Base-by-base conservation (phyloP, 2,329 filamentous ascomycete genomes). In the Shiraia sp. region DNA sequence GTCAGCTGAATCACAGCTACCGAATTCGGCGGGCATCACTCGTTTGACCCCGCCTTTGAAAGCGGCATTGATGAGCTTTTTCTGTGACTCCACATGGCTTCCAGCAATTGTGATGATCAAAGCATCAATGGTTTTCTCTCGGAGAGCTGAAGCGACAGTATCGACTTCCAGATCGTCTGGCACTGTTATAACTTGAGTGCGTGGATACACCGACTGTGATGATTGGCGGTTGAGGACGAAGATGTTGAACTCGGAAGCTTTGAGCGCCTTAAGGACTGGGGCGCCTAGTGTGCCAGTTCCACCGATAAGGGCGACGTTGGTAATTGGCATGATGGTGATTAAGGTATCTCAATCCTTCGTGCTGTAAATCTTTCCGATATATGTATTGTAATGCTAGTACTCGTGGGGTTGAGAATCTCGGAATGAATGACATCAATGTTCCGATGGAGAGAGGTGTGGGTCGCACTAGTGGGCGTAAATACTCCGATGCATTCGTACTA, bases 21-120 rank as follows among this genome's bases (percentile, higher is more conserved):
- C 76, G 47, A 79, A 87, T 42, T 87, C 84, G 13, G 80, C 79
- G 1, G 82, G 81, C 6, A 84, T 79, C 49, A 83, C 80, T 4
- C 81, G 74, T 47, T 77, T 77, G 4, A 86, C 81, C 1, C 80
- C 79, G 1, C 78, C 79, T 2, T 74, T 72, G 32, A 80, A 69
- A 6, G 81, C 78, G 1, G 83, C 83, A 17, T 85, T 76, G 35
- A 85, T 73, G 15, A 86, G 70, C 8, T 66, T 65, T 40, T 71
- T 74, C 56, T 81, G 79, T 3, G 75, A 60, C 1, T 62, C 62
- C 16, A 75, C 67, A 10, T 66, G 62, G n/a, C 69, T 72, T 6
- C 73, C 73, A 22, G 80, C 68, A 2, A 75, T 72, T 5, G 72
- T 68, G 31, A 85, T 68, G 32, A 71, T 71, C 12, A 86, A 72